Percentiles rank a stretch among this genome's conserved stretches.
Evolutionary conservation across 2,329 filamentous ascomycete genomes (phyloP).

Genomic region (Aureobasidium sp.): DNA sequence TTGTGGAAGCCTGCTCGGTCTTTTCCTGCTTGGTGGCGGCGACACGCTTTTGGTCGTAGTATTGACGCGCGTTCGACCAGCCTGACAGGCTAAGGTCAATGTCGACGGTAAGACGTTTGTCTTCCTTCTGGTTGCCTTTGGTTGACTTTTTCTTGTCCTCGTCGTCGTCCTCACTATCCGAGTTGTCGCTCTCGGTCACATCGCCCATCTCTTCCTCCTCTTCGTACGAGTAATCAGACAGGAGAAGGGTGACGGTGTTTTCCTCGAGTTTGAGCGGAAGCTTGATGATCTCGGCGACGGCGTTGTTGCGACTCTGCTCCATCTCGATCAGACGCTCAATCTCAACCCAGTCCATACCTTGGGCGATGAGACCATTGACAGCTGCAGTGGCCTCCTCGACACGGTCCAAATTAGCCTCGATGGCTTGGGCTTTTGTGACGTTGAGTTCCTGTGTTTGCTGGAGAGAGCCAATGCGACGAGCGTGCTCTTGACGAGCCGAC

Average conservation of each 20-base stretch:
- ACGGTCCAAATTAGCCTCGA: conserved; percentile 81
- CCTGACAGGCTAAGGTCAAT: conserved; percentile 74
- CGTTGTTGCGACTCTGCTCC: conserved; percentile 71
- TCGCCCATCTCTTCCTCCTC: conserved; percentile 50
- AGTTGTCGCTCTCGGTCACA: conserved; percentile 57
- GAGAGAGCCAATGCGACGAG: conserved; percentile 73
- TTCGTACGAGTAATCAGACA: conserved; percentile 61
- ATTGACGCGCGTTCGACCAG: conserved; percentile 83
- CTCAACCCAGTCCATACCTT: conserved; percentile 97
- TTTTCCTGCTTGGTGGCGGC: conserved; percentile 83
- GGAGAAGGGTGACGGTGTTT: conserved; percentile 71
- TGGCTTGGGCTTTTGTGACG: conserved; percentile 77
- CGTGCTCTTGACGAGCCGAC: conserved; percentile 73
- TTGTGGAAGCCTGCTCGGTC: conserved; percentile 69
- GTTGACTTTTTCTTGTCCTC: conserved; percentile 28
- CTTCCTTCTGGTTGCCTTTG: conserved; percentile 21
- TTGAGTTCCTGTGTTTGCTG: conserved; percentile 76
- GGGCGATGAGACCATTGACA: conserved; percentile 80
- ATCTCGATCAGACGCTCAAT: conserved; percentile 81
- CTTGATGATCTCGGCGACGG: conserved; percentile 78
- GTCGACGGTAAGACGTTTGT: conserved; percentile 59
- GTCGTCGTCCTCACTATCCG: conserved; percentile 50
- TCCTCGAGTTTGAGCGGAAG: conserved; percentile 83
- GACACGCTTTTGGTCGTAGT: conserved; percentile 79
- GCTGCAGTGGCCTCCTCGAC: conserved; percentile 90